Conservation (phyloP, 2,329 filamentous ascomycete genomes). For the Penicillium sp. region DNA sequence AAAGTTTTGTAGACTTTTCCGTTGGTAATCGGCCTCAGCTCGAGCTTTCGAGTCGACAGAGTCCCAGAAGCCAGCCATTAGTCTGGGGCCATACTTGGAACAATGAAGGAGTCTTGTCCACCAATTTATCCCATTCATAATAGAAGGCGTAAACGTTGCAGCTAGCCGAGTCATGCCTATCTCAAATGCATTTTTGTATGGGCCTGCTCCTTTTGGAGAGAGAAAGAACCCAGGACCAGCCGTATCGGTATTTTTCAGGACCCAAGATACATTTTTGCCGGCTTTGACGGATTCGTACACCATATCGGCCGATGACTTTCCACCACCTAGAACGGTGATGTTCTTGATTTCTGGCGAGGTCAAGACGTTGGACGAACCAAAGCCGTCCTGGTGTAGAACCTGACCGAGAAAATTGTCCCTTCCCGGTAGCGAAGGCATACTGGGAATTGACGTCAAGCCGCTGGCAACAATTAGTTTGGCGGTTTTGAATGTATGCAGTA, state of each 20-base stretch:
- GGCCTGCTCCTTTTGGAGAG: conserved; percentile 9
- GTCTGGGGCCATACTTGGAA: background rate
- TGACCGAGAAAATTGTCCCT: conserved; percentile 3
- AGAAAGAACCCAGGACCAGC: conserved; percentile 9
- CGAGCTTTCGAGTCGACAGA: conserved; percentile 7
- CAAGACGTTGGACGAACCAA: conserved; percentile 8
- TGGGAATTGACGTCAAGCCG: conserved; percentile 6
- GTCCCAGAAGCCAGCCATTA: conserved; percentile 7
- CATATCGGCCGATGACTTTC: conserved; percentile 10
- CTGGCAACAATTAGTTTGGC: conserved; percentile 9
- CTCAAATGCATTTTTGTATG: conserved; percentile 12
- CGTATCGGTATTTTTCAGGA: conserved; percentile 6
- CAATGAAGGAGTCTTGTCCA: conserved; percentile 7
- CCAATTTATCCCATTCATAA: conserved; percentile 11
- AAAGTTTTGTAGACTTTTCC: conserved; percentile 8
- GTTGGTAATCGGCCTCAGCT: conserved; percentile 6
- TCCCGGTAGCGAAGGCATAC: conserved; percentile 9
- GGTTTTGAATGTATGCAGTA: conserved; percentile 3
- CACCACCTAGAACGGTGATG: conserved; percentile 6
- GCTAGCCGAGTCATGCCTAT: conserved; percentile 12
- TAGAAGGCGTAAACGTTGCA: conserved; percentile 8
- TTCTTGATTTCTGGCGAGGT: conserved; percentile 5
- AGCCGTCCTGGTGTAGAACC: conserved; percentile 9
- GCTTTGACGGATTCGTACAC: conserved; percentile 10
- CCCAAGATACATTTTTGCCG: conserved; percentile 10